Percentiles rank a stretch among this genome's conserved stretches.
Evolutionary conservation across 2,329 filamentous ascomycete species (phyloP).

Genomic region (Cladophialophora yegresii): DNA sequence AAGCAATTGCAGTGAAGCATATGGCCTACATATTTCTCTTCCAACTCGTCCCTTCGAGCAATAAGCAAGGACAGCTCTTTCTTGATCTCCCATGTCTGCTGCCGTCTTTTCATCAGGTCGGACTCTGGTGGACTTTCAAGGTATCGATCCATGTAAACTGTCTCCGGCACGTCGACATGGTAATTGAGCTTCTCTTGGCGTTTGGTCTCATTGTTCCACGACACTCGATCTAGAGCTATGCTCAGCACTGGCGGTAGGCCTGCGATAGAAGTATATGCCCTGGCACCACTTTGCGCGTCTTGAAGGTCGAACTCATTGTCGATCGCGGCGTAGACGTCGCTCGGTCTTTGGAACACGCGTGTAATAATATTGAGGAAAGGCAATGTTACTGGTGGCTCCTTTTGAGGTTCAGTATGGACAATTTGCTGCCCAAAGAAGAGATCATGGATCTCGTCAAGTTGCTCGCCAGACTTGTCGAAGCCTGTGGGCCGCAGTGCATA

Average conservation of each 20-base stretch:
- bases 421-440: slow-evolving; percentile 51
- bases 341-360: slow-evolving; percentile 49
- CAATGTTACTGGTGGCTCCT: slow-evolving; percentile 36
- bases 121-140: slow-evolving; percentile 67
- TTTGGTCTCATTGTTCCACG: slow-evolving; percentile 64
- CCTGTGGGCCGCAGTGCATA: slow-evolving; percentile 77
- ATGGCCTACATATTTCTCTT: slow-evolving; percentile 31
- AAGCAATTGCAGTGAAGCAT: background rate
- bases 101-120: slow-evolving; percentile 63
- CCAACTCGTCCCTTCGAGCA: slow-evolving; percentile 48
- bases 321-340: slow-evolving; percentile 78
- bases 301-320: slow-evolving; percentile 83
- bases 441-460: slow-evolving; percentile 76
- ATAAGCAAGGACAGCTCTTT: slow-evolving; percentile 61
- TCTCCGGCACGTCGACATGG: slow-evolving; percentile 75
- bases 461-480: slow-evolving; percentile 69
- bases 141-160: slow-evolving; percentile 84
- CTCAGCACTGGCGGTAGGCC: slow-evolving; percentile 82
- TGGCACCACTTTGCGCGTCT: slow-evolving; percentile 64
- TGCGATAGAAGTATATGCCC: slow-evolving; percentile 70
- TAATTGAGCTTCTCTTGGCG: slow-evolving; percentile 72
- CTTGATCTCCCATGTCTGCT: slow-evolving; percentile 74
- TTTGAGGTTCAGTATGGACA: slow-evolving; percentile 37
- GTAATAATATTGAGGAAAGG: slow-evolving; percentile 65
- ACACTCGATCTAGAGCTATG: slow-evolving; percentile 81